Conservation (phyloP, 352 stramenopile species). For the Globisporangium viniferum region DNA sequence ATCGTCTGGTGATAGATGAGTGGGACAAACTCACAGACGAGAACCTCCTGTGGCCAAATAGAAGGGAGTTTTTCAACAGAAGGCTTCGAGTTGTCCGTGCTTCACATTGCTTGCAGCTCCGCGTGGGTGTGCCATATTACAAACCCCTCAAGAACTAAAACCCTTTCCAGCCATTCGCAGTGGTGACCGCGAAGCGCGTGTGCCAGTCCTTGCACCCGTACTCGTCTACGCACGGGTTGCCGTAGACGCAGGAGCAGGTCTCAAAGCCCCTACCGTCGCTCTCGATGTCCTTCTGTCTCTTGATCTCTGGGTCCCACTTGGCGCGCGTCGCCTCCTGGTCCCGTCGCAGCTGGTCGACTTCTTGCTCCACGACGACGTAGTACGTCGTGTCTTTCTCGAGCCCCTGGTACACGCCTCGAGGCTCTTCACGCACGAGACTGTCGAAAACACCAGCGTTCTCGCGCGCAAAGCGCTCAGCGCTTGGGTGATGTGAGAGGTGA, state of each 20-base stretch:
- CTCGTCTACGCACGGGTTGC: conserved; percentile 88
- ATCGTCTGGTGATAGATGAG: conserved; percentile 15
- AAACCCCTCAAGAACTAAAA: conserved; percentile 14
- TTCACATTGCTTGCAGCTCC: neutral
- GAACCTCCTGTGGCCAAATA: neutral
- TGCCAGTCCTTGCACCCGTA: conserved; percentile 90
- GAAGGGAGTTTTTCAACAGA: neutral
- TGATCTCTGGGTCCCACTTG: conserved; percentile 36
- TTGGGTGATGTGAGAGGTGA: conserved; percentile 54
- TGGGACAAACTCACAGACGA: neutral
- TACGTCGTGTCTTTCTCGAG: conserved; percentile 70
- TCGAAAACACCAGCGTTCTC: conserved; percentile 52
- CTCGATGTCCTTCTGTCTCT: conserved; percentile 36
- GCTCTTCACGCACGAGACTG: conserved; percentile 65
- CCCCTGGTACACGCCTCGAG: conserved; percentile 61
- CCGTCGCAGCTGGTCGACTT: conserved; percentile 58
- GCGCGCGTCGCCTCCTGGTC: conserved; percentile 63
- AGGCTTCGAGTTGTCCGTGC: neutral
- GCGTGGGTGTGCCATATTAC: neutral
- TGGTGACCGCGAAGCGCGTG: conserved; percentile 77
- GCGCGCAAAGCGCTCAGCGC: conserved; percentile 46
- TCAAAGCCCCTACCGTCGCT: conserved; percentile 74
- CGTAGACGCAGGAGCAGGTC: conserved; percentile 86
- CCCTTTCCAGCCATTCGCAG: conserved; percentile 87
- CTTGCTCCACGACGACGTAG: conserved; percentile 82